Base-by-base conservation (phyloP, 1,284 basidiomycete genomes). In the Termitomyces sp. region DNA sequence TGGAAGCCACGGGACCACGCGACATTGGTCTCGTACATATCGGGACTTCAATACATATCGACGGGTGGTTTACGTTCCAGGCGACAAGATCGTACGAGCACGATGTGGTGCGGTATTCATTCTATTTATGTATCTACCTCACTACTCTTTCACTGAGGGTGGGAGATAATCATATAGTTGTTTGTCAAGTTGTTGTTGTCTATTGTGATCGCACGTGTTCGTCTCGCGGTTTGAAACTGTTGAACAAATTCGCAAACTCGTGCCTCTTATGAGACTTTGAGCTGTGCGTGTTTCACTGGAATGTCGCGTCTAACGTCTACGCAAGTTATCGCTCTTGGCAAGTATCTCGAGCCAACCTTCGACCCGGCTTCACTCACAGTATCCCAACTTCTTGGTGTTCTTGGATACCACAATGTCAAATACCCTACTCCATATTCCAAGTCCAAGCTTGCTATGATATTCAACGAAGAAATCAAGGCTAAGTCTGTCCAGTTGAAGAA, bases 291-390 rank as follows among this genome's bases (percentile, higher is more conserved):
- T 50, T 44, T 39, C 28, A 39, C 34, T 19, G 28, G 9, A 52
- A 88, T 88, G 86, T 88, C 88, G 66, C 80, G 83, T 60, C 71
- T 88, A 59, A 88, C 86, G 36, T 75, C 87, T 48, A 78, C 86
- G 1, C 84, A 91, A 69, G 73, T 92, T 55, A 84, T 92, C 62
- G 74, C 71, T 36, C 70, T 78, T 30, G 90, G 88, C 62, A 81
- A 88, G 67, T 97, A 98, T 71, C 83, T 98, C 55, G 80, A 90
- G 47, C 80, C 83, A 7, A 87, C 86, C 62, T 99, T 97, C 61
- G 88, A 98, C 60, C 85, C 94, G 1, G 64, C 77, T 12, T 75
- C 81, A 1, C 81, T 95, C 56, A 96, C 88, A 5, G 82, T 95
- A 34, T 80, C 90, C 13, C 89, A 94, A 65, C 76, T 96, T 5